Base-by-base conservation (phyloP, 2,329 filamentous ascomycete genomes). In the Colletotrichum chrysophilum region DNA sequence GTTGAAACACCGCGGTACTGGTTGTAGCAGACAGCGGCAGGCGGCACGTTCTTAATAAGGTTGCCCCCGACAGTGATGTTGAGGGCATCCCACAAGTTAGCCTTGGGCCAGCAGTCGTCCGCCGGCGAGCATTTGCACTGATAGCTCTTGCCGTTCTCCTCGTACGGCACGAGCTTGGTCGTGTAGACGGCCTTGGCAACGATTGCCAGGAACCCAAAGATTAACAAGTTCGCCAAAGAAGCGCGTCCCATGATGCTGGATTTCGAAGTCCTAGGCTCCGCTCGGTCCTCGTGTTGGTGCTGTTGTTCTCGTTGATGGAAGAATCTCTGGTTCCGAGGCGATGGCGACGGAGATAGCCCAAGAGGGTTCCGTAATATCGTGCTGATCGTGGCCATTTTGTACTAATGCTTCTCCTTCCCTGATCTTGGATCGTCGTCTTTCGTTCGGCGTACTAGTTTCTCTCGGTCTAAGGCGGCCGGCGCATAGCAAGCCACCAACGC, bases 91-190 rank as follows among this genome's bases (percentile, higher is more conserved):
- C 89, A 91, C 21, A 79, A 79, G 14, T 77, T 28, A 4, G 70
- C 21, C 2, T 82, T 82, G 0, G 90, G 89, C 90, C 90, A 91
- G 80, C 87, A 88, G 4, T 77, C 21, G 66, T 91, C 88, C 8
- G 85, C 86, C 0, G 89, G 89, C 58, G 88, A 86, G 80, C 86
- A 88, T 58, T 85, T 85, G 80, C 87, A 89, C 13, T 52, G 58
- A 14, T 77, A 76, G 2, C 68, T 55, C 7, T 56, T 66, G 21
- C 74, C 74, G 24, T 70, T 62, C 52, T 76, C 74, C 7, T 38
- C 24, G 16, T 70, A 76, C n/a, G 60, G 52, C 21, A 75, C 74
- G 9, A 68, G 38, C 21, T 36, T 56, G 24, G 30, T 18, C 8
- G 64, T 52, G 8, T 28, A 58, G 16, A 65, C 14, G 3, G 58